These are phyloP conservation scores for Colletotrichum orchidophilum DNA, from an alignment of 2,329 filamentous ascomycete genomes.

Conservation along the genomic window DNA sequence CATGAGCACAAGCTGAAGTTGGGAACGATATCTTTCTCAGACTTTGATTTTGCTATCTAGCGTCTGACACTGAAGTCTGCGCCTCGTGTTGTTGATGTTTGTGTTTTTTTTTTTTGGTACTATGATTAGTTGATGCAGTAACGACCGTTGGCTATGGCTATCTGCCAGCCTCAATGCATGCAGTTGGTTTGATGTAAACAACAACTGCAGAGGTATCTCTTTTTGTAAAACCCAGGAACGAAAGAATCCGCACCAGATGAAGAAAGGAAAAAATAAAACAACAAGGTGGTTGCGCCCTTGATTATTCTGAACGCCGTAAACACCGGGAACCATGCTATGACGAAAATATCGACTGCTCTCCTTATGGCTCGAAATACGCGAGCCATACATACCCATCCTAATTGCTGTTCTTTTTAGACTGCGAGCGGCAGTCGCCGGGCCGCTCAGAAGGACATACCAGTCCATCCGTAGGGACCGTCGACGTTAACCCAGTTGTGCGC, in stretches of 20 bases:
- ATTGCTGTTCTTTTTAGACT: background rate
- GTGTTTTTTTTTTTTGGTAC: background rate
- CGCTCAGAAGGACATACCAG: constrained; percentile 44
- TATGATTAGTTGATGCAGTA: constrained; percentile 11
- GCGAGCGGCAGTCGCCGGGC: background rate
- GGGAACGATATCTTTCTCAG: background rate
- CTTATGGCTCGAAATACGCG: constrained; percentile 8
- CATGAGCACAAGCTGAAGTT: background rate
- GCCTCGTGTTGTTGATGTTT: background rate
- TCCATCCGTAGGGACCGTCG: constrained; percentile 76
- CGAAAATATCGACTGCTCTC: constrained; percentile 6
- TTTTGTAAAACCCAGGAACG: background rate
- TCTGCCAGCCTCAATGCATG: background rate
- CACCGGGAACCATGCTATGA: constrained; percentile 25
- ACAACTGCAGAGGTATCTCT: background rate
- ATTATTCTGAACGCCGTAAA: constrained; percentile 24
- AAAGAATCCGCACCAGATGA: background rate
- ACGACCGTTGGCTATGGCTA: background rate
- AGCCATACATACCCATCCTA: constrained; percentile 6
- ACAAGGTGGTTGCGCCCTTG: background rate
- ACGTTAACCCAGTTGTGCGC: constrained; percentile 78
- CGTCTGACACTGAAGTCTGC: background rate
- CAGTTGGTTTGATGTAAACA: background rate
- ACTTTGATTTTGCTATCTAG: background rate
- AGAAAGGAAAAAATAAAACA: background rate